Evolutionary conservation across 2,329 filamentous ascomycete genomes (phyloP).

Genomic region (Epichloe baconii): DNA sequence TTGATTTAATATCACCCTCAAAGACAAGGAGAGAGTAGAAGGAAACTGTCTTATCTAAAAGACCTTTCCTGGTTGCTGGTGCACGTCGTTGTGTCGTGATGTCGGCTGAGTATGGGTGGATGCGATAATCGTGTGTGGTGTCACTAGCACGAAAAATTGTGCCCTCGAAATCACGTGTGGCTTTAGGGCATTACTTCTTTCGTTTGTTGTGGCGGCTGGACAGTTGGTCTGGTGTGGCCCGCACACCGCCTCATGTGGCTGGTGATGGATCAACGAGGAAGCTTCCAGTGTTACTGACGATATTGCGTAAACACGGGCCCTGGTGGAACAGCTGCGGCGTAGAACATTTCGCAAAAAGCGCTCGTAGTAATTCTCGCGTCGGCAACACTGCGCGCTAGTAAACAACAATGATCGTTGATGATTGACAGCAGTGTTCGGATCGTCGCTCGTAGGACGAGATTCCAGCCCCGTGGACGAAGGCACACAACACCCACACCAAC

Average conservation of each 20-base stretch:
- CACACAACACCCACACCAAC: no score
- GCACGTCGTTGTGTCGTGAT: slow-evolving; percentile 32
- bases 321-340: no score
- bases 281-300: no score
- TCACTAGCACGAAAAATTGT: slow-evolving; percentile 20
- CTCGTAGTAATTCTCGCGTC: neutral
- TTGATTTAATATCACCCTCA: slow-evolving; percentile 31
- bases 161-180: slow-evolving; percentile 25
- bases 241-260: slow-evolving; percentile 6
- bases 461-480: neutral
- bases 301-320: no score
- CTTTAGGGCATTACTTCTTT: slow-evolving; percentile 16
- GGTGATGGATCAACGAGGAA: neutral
- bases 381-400: neutral
- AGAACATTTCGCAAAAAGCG: no score
- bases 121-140: slow-evolving; percentile 23
- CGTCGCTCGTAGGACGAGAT: neutral
- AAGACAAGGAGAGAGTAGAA: slow-evolving; percentile 25
- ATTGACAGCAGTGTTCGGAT: neutral
- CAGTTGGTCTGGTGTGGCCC: neutral
- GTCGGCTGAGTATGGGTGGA: slow-evolving; percentile 21
- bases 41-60: slow-evolving; percentile 32
- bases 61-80: slow-evolving; percentile 28
- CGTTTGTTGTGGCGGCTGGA: slow-evolving; percentile 1
- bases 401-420: neutral